phyloP scores from a whole-genome alignment of 352 stramenopile species.

The Phytophthora litchii region DNA sequence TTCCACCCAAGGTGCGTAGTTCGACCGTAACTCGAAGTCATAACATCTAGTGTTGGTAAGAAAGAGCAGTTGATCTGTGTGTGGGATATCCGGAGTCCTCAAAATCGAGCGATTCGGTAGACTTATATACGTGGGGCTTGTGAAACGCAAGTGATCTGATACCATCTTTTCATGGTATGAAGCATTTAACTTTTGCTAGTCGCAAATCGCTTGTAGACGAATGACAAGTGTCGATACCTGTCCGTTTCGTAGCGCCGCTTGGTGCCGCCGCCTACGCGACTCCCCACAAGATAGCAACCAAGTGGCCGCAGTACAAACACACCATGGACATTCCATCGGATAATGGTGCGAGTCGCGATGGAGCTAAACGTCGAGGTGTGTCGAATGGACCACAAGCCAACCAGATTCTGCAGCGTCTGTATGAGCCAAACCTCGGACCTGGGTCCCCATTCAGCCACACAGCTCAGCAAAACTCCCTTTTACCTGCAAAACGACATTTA shows the following conservation, averaged over 20 bases:
- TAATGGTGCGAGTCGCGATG: constrained; percentile 39
- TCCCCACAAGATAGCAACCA: constrained; percentile 13
- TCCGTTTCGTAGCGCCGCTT: constrained; percentile 9
- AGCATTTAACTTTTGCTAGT: no score
- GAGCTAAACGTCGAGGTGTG: constrained; percentile 55
- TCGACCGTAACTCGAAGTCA: no score
- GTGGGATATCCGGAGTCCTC: no score
- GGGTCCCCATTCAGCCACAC: constrained; percentile 5
- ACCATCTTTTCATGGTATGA: no score
- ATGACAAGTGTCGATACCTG: constrained; percentile 15
- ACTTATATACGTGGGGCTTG: no score
- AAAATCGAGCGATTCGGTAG: no score
- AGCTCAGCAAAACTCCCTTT: constrained; percentile 3
- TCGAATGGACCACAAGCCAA: constrained; percentile 58
- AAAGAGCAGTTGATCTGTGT: no score
- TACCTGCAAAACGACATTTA: constrained; percentile 7
- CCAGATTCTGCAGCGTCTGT: constrained; percentile 71
- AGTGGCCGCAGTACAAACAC: no score
- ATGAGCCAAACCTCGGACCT: constrained; percentile 64
- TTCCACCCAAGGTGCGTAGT: no score
- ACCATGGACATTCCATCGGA: constrained; percentile 9
- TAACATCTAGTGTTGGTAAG: no score
- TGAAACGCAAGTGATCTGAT: no score
- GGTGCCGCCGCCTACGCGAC: constrained; percentile 6
- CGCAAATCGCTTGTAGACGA: constrained; percentile 14